Percentiles rank a stretch among this genome's conserved stretches.
phyloP scores from a whole-genome alignment of 495 filamentous ascomycete species.

The Mytilinidion resinicola region DNA sequence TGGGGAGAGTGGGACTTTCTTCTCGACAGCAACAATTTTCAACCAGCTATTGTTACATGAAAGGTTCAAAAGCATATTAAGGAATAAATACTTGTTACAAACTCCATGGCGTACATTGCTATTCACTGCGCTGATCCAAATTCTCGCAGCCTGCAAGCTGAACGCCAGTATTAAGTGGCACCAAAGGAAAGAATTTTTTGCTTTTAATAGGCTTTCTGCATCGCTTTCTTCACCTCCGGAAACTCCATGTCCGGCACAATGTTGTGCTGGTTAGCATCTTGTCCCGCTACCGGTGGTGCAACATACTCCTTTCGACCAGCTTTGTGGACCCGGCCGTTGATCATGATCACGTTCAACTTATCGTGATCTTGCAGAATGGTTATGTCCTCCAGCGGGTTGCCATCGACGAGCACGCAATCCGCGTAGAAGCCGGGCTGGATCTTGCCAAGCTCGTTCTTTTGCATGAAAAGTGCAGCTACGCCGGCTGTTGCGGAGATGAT shows the following conservation, averaged over 20 bases:
- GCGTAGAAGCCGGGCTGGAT: slow-evolving; percentile 45
- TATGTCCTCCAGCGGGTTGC: slow-evolving; percentile 45
- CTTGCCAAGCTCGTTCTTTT: slow-evolving; percentile 44
- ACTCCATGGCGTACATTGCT: no score
- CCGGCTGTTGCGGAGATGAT: slow-evolving; percentile 45
- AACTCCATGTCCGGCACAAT: slow-evolving; percentile 1
- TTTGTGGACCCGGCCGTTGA: slow-evolving; percentile 47
- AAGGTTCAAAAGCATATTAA: no score
- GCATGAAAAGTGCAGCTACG: slow-evolving; percentile 46
- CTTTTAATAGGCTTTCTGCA: not conserved
- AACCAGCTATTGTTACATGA: no score
- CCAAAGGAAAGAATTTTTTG: no score
- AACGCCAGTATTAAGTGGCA: no score
- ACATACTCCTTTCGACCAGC: slow-evolving; percentile 37
- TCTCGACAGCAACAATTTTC: no score
- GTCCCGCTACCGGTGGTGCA: not conserved
- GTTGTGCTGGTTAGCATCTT: not conserved
- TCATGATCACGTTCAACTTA: slow-evolving; percentile 43
- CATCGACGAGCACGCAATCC: slow-evolving; percentile 46
- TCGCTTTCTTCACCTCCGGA: not conserved
- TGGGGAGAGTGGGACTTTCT: no score
- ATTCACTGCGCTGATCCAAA: no score
- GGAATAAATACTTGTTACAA: no score
- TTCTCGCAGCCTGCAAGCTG: no score
- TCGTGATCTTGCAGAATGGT: slow-evolving; percentile 43